Base-by-base conservation (phyloP, 495 filamentous ascomycete species). In the Tuber borchii region DNA sequence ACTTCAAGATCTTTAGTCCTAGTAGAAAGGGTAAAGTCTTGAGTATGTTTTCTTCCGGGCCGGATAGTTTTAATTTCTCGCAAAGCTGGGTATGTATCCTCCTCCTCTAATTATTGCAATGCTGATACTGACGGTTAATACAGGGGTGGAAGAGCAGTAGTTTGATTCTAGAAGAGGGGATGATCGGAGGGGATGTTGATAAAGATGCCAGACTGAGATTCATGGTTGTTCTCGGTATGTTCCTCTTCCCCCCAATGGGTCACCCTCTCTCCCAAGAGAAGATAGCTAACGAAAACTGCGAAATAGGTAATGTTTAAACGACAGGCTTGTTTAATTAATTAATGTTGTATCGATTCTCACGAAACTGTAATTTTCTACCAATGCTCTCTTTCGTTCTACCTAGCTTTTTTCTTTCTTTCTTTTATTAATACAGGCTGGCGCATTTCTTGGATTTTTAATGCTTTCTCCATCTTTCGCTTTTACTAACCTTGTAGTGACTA, bases 1-100 rank as follows among this genome's bases (percentile, higher is more conserved):
- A 90, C 81, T 90, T 90, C 82, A 90, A 90, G 83, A 90, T 90
- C 43, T 90, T 89, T 83, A 86, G 84, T 40, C 89, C 88, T 0
- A 86, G 84, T 34, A 87, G 87, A 73, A 89, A 87, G 34, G 88
- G 88, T 9, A 83, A 88, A 44, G 86, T 89, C 84, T 79, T 90
- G 75, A 87, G 85, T 72, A 87, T 90, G 69, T 90, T 90, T 78
- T 87, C 88, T 74, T 86, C 84, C 74, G 87, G 87, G 22, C 88
- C 88, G 22, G 88, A 90, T 80, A 83, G 84, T 69, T 90, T 90
- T 82, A 90, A 90, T 81, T 90, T 90, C 81, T 88, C 87, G 71
- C 88, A 90, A 83, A 88, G 87, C 78, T 90, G 88, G 88, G 56
- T 65, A 34, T 65, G 56, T 65, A 10, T 0, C 56, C 26, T 34